Conservation (phyloP, 768 basidiomycete genomes). For the Lentinula sp. region DNA sequence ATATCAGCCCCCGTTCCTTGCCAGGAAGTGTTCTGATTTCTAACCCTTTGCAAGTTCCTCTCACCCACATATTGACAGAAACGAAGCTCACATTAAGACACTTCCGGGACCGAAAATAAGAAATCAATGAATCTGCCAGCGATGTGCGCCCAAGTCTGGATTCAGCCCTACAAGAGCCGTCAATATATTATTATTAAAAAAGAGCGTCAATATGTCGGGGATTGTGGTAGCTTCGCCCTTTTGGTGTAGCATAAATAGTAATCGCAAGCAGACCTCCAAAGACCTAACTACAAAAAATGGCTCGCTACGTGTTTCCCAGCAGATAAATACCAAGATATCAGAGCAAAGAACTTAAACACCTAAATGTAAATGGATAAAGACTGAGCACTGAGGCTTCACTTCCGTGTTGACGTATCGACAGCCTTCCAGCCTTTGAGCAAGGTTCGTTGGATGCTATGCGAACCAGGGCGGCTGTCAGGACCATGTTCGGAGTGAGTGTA, state of each 20-base stretch:
- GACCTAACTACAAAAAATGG: not conserved
- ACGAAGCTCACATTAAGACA: too few relatives aligned
- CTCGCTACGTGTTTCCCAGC: not conserved
- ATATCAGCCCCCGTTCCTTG: too few relatives aligned
- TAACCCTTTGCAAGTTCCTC: too few relatives aligned
- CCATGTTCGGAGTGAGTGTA: slow-evolving; percentile 26
- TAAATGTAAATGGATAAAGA: not conserved
- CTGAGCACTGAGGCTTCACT: not conserved
- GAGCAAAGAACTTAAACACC: not conserved
- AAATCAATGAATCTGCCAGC: too few relatives aligned
- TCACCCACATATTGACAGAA: too few relatives aligned
- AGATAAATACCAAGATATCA: not conserved
- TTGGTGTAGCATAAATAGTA: not conserved
- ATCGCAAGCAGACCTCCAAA: not conserved
- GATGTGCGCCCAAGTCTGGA: not conserved
- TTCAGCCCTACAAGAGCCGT: not conserved
- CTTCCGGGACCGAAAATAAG: too few relatives aligned
- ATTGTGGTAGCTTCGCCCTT: not conserved
- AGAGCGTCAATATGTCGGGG: not conserved
- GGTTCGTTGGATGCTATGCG: slow-evolving; percentile 30
- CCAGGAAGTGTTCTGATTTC: too few relatives aligned
- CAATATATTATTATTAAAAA: not conserved
- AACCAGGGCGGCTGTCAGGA: slow-evolving; percentile 21
- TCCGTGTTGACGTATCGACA: slow-evolving; percentile 29
- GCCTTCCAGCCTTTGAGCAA: slow-evolving; percentile 36